Evolutionary conservation across 768 basidiomycete species (phyloP), one percentile per base, ranked within the genome.

Genomic region (Xerocomellus amylosporus): DNA sequence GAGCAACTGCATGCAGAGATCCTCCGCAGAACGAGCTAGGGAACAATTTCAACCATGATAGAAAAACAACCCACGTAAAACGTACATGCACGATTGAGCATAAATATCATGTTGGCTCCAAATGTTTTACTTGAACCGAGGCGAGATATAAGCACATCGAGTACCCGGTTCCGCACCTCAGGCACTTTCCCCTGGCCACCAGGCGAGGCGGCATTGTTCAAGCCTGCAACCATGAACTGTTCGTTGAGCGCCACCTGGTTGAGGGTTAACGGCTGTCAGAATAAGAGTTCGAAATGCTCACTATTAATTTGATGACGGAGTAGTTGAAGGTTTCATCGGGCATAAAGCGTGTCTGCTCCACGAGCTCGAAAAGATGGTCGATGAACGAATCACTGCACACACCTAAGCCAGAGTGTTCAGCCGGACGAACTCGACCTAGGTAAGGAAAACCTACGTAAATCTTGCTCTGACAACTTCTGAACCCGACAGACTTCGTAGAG

Each of bases 61-160:
- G 10, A 54, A 34, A 42, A 31, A 47, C 9, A n/a, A 17, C 6
- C 8, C 17, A 51, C n/a, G 36, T 17, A 34, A 36, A 13, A 78
- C 90, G 63, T 65, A 95, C 94, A 81, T 42, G 95, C 90, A 55
- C 97, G 86, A 65, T 99, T 98, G 42, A 99, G 76, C 90, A 99
- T 99, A 71, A 98, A 99, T 53, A 99, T 98, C 79, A 99, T 83
- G 68, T 98, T 99, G 74, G 94, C 95, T 4, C 95, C 94, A 65
- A 99, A 97, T 1, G 97, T 97, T 75, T 90, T 91, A 71, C 86
- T 90, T n/a, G 83, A 84, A 4, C 88, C 86, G 26, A 91, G 72
- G 19, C 94, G 84, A n/a, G 87, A 78, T 77, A 91, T 87, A 22
- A 99, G 77, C 0, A 96, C 85, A 20, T 83, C 78, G 48, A 98